Conservation (phyloP, 768 basidiomycete genomes). For the Hericium coralloides region DNA sequence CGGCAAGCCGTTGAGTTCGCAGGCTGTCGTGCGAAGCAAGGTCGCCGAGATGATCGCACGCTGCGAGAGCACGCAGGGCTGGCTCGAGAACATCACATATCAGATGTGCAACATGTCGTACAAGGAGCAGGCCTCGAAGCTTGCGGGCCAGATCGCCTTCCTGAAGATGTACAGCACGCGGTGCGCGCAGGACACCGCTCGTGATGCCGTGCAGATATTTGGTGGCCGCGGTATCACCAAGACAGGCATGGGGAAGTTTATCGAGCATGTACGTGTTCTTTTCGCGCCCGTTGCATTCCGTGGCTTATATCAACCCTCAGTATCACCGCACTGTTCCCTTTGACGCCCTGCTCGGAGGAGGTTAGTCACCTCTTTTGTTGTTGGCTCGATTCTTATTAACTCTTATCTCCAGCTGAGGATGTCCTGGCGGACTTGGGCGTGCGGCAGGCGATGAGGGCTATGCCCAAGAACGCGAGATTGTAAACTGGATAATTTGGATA, state of each 20-base stretch:
- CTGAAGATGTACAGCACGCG: slow-evolving; percentile 73
- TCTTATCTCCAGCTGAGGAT: slow-evolving; percentile 45
- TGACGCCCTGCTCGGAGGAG: slow-evolving; percentile 33
- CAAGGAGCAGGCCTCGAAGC: slow-evolving; percentile 59
- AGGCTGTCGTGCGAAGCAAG: slow-evolving; percentile 84
- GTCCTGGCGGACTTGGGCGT: slow-evolving; percentile 74
- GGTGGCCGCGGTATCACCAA: slow-evolving; percentile 83
- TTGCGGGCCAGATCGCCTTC: slow-evolving; percentile 78
- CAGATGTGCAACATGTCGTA: slow-evolving; percentile 88
- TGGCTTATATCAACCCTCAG: slow-evolving; percentile 11
- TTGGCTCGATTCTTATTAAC: slow-evolving; percentile 1
- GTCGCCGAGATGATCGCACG: slow-evolving; percentile 85
- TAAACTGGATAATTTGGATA: neutral
- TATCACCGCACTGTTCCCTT: slow-evolving; percentile 35
- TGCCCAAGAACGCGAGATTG: slow-evolving; percentile 33
- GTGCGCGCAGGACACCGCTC: slow-evolving; percentile 68
- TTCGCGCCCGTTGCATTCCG: neutral
- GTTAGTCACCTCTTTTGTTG: slow-evolving; percentile 13
- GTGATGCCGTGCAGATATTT: slow-evolving; percentile 79
- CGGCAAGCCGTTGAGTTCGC: slow-evolving; percentile 75
- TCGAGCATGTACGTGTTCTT: slow-evolving; percentile 53
- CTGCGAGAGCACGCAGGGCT: slow-evolving; percentile 68
- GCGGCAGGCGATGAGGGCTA: slow-evolving; percentile 59
- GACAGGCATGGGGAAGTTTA: slow-evolving; percentile 72
- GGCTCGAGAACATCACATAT: slow-evolving; percentile 81